Evolutionary conservation across 352 stramenopile genomes (phyloP).

Genomic region (Pythium grandisporangium): DNA sequence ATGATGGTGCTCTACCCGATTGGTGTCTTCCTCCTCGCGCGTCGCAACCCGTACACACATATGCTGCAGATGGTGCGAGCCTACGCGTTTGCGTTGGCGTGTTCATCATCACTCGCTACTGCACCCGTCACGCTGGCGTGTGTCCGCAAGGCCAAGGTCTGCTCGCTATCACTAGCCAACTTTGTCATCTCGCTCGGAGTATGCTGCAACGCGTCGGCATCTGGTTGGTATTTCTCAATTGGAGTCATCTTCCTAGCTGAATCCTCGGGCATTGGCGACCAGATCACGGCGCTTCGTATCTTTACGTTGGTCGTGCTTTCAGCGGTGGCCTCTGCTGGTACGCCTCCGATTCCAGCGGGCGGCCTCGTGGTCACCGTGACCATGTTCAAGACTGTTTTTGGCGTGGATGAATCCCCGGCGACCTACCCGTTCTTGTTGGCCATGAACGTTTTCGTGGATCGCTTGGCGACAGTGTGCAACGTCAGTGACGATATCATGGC

Average conservation of each 20-base stretch:
- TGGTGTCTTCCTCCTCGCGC: slow-evolving; percentile 54
- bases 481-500: slow-evolving; percentile 77
- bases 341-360: slow-evolving; percentile 37
- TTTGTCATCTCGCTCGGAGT: slow-evolving; percentile 69
- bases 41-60: slow-evolving; percentile 60
- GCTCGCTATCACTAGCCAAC: slow-evolving; percentile 62
- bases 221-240: slow-evolving; percentile 55
- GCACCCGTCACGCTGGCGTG: slow-evolving; percentile 55
- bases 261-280: slow-evolving; percentile 40
- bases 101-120: slow-evolving; percentile 54
- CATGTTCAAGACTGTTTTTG: slow-evolving; percentile 59
- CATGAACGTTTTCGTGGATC: slow-evolving; percentile 59
- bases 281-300: slow-evolving; percentile 35
- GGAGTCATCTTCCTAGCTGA: slow-evolving; percentile 51
- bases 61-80: slow-evolving; percentile 57
- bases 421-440: slow-evolving; percentile 52
- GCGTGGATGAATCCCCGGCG: slow-evolving; percentile 27
- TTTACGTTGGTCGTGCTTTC: slow-evolving; percentile 47
- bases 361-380: slow-evolving; percentile 50
- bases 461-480: slow-evolving; percentile 56
- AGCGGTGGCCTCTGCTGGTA: slow-evolving; percentile 38
- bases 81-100: slow-evolving; percentile 62
- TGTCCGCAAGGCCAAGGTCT: slow-evolving; percentile 48
- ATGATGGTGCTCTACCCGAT: slow-evolving; percentile 45
- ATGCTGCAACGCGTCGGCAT: slow-evolving; percentile 45